These are phyloP conservation scores for Clavaria fumosa DNA, from an alignment of 768 basidiomycete species.

Conservation along the genomic window DNA sequence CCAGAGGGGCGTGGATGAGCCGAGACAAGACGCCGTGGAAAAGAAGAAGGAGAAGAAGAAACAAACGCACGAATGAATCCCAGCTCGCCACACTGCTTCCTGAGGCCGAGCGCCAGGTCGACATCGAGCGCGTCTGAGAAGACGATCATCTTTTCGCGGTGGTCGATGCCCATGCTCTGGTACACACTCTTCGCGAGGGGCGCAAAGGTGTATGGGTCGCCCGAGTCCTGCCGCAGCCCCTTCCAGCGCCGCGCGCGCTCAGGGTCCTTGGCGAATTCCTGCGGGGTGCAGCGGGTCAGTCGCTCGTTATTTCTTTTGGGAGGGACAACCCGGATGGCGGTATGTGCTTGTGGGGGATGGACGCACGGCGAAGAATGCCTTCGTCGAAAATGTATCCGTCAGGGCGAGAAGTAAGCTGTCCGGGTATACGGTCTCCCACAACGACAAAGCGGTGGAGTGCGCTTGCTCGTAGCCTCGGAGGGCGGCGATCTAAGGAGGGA, in stretches of 20 bases:
- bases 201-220: slow-evolving; percentile 75
- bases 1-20: neutral
- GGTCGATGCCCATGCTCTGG: slow-evolving; percentile 50
- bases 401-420: slow-evolving; percentile 54
- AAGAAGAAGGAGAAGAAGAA: too few relatives aligned
- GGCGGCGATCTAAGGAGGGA: slow-evolving; percentile 53
- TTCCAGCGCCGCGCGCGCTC: slow-evolving; percentile 58
- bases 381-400: slow-evolving; percentile 90
- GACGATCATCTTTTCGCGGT: slow-evolving; percentile 50
- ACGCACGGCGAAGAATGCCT: slow-evolving; percentile 64
- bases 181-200: slow-evolving; percentile 60
- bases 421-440: slow-evolving; percentile 73
- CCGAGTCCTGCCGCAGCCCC: slow-evolving; percentile 86
- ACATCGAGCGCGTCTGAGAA: slow-evolving; percentile 75
- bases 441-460: slow-evolving; percentile 57
- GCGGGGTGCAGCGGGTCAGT: slow-evolving; percentile 3
- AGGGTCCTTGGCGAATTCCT: slow-evolving; percentile 46
- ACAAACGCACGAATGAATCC: slow-evolving; percentile 43
- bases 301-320: too few relatives aligned
- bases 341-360: neutral
- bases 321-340: neutral
- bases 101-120: slow-evolving; percentile 52
- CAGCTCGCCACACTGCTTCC: slow-evolving; percentile 55
- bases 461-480: slow-evolving; percentile 67
- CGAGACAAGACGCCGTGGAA: too few relatives aligned